Base-by-base conservation (phyloP, 2,329 filamentous ascomycete genomes). In the Colletotrichum liaoningense region DNA sequence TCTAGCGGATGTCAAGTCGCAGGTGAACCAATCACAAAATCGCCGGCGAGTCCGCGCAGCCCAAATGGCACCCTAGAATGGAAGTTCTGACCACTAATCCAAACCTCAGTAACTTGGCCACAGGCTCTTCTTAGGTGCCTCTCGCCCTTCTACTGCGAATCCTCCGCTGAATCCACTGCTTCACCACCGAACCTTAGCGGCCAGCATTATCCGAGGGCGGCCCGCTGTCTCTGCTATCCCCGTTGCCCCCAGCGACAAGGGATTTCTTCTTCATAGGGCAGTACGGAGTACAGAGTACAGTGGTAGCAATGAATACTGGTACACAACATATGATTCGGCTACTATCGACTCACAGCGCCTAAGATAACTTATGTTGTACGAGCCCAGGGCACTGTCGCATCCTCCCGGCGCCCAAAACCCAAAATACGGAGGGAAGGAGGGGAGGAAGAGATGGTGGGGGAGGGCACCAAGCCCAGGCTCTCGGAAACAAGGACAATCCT, bases 11-110 rank as follows among this genome's bases (percentile, higher is more conserved):
- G 16, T 73, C 26, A 24, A 24, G 33, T 65, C 55, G 66, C 49
- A 59, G 64, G 66, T 70, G 70, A 58, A 35, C 59, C 69, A 59
- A 55, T 72, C 24, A 52, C 28, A 69, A 69, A 59, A 58, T 63
- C 49, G 57, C 64, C 69, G 52, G 57, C 58, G 30, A 72, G 49
- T 69, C 42, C 19, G 42, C 42, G 42, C 42, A 19, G 42, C 42
- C 19, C 42, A 49, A 49, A 49, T 49, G 42, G 42, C 52, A 26
- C 19, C 55, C 46, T 63, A 28, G 16, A 12, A n/a, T 64, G n/a
- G 16, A 19, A 26, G 65, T 11, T 38, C 12, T 57, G 35, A 33
- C 24, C 52, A 38, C 52, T 49, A 35, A 38, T 22, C 30, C 9
- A 33, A 33, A 9, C 35, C 28, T 16, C 19, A 28, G 22, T 26